Evolutionary conservation across 139 green algal species (phyloP), one percentile per base, ranked within the genome.

Genomic region (Diplosphaera chodatii): DNA sequence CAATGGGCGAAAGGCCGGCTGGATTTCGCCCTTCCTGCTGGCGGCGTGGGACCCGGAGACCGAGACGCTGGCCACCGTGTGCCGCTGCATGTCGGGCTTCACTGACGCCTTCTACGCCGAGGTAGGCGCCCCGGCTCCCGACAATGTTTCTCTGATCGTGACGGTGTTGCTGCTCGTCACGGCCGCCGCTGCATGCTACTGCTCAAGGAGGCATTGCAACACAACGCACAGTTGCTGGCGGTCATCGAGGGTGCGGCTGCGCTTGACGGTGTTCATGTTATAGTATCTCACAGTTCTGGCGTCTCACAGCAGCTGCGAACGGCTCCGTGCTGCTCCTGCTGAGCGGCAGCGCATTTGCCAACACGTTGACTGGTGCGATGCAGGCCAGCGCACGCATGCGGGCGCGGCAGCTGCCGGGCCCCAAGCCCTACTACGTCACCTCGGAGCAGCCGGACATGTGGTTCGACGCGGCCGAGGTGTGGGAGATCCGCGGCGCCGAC

Each of bases 81-180:
- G 90, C 73, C 85, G 91, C 59, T 85, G 77, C 70, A 98, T 98
- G 88, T 89, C 74, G 22, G 94, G 94, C 32, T 98, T 97, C 83
- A 85, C 74, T 2, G 93, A 98, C 69, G 81, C 74, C 27, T 96
- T 97, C 82, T 97, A 97, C 69, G 31, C 74, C 75, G 69, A 82
- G 90, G 68, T 78, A n/a, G 2, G n/a, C n/a, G n/a, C n/a, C n/a
- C n/a, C n/a, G n/a, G n/a, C n/a, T n/a, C n/a, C n/a, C n/a, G n/a
- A n/a, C n/a, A n/a, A n/a, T n/a, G n/a, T n/a, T n/a, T n/a, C n/a
- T n/a, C n/a, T n/a, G n/a, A n/a, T n/a, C n/a, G n/a, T n/a, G n/a
- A n/a, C n/a, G n/a, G n/a, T n/a, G n/a, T n/a, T n/a, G n/a, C n/a
- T n/a, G n/a, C n/a, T n/a, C n/a, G n/a, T n/a, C n/a, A n/a, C n/a